These are phyloP conservation scores for Emericellopsis terricola DNA, from an alignment of 495 filamentous ascomycete species.

Conservation along the genomic window DNA sequence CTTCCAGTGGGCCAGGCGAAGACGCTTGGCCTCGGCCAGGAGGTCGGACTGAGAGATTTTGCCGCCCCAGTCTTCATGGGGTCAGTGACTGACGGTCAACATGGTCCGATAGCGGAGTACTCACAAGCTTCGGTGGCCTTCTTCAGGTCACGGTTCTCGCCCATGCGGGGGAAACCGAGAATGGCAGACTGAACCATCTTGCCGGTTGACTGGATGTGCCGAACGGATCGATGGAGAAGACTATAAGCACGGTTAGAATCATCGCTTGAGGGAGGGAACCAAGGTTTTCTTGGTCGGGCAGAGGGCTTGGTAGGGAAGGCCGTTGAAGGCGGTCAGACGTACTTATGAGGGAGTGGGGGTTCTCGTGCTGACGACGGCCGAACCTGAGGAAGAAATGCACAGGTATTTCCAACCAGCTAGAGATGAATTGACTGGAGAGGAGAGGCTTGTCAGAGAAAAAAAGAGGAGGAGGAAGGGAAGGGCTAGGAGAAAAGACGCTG, in stretches of 20 bases:
- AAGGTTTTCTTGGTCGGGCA: too few relatives aligned
- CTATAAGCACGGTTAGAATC: too few relatives aligned
- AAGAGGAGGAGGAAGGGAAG: neutral
- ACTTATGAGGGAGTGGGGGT: too few relatives aligned
- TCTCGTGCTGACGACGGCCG: too few relatives aligned
- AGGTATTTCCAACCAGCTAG: too few relatives aligned
- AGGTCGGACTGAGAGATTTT: constrained; percentile 83
- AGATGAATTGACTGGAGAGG: too few relatives aligned
- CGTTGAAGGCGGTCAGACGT: too few relatives aligned
- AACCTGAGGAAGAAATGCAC: too few relatives aligned
- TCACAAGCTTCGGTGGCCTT: constrained; percentile 83
- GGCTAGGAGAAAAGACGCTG: neutral
- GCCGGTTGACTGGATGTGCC: constrained; percentile 16
- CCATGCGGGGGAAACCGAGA: constrained; percentile 53
- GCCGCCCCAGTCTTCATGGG: constrained; percentile 55
- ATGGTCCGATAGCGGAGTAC: constrained; percentile 3
- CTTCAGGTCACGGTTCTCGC: constrained; percentile 95
- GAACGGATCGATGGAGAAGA: too few relatives aligned
- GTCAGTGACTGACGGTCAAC: constrained; percentile 4
- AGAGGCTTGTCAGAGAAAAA: neutral
- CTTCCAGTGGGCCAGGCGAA: constrained; percentile 94
- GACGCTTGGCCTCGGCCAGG: constrained; percentile 83
- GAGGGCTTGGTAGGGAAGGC: too few relatives aligned
- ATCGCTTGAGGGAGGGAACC: too few relatives aligned
- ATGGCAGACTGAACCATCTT: constrained; percentile 62